A percentile compares a stretch with the other conserved stretches of the same genome.
Conservation (phyloP, 2,329 filamentous ascomycete genomes). For the Alternaria consortialis region DNA sequence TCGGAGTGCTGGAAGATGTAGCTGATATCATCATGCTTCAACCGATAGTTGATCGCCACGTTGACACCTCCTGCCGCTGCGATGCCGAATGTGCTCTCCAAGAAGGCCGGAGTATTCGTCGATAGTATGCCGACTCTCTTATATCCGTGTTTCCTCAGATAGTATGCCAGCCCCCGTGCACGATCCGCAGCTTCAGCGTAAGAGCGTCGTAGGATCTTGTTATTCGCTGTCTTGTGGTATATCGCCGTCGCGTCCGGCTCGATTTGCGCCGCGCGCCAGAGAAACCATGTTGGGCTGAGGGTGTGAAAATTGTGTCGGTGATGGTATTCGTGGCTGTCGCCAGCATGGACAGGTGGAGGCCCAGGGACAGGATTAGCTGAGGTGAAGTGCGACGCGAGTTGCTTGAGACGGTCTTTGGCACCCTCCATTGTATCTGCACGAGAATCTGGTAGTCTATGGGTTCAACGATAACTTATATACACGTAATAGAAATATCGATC, state of each 20-base stretch:
- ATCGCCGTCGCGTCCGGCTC: slow-evolving; percentile 84
- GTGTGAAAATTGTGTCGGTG: slow-evolving; percentile 72
- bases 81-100: slow-evolving; percentile 90
- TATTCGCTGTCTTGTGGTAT: slow-evolving; percentile 83
- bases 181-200: slow-evolving; percentile 88
- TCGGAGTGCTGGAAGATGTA: slow-evolving; percentile 92
- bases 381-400: slow-evolving; percentile 50
- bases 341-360: slow-evolving; percentile 48
- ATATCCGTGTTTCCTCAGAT: slow-evolving; percentile 75
- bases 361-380: slow-evolving; percentile 41
- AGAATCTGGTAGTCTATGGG: neutral
- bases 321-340: slow-evolving; percentile 52
- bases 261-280: slow-evolving; percentile 84
- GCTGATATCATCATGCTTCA: slow-evolving; percentile 84
- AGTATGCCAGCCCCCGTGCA: slow-evolving; percentile 87
- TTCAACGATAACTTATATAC: slow-evolving; percentile 7
- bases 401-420: slow-evolving; percentile 44
- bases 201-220: slow-evolving; percentile 74
- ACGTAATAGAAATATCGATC: slow-evolving; percentile 9
- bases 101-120: slow-evolving; percentile 93
- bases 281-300: slow-evolving; percentile 86
- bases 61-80: slow-evolving; percentile 81
- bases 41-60: slow-evolving; percentile 75
- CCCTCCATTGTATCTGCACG: slow-evolving; percentile 17
- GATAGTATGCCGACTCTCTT: slow-evolving; percentile 84